Evolutionary conservation across 2,329 filamentous ascomycete species (phyloP).

Genomic region (Tolypocladium ophioglossoides): DNA sequence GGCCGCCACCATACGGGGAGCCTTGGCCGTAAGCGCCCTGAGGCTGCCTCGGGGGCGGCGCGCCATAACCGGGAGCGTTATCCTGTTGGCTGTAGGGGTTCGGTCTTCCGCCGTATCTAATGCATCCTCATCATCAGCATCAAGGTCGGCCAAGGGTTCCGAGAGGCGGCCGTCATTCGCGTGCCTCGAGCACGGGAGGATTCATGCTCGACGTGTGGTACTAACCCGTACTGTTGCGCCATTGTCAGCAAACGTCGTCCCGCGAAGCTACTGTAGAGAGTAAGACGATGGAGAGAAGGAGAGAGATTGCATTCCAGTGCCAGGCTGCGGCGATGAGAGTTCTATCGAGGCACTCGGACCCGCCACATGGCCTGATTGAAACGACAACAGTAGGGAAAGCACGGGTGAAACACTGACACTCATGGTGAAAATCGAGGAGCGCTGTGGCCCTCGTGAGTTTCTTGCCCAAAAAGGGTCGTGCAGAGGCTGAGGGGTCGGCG

Average conservation of each 20-base stretch:
- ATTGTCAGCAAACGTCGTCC: constrained; percentile 16
- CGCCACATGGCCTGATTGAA: constrained; percentile 6
- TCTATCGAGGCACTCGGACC: neutral
- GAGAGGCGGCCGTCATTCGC: neutral
- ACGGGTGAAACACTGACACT: constrained; percentile 16
- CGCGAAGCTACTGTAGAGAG: neutral
- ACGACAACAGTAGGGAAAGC: constrained; percentile 10
- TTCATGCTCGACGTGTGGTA: constrained; percentile 9
- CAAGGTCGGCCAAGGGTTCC: constrained; percentile 16
- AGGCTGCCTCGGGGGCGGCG: constrained; percentile 5
- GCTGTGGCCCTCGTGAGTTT: constrained; percentile 2
- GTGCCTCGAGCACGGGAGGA: neutral
- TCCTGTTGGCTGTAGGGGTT: constrained; percentile 52
- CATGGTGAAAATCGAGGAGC: constrained; percentile 11
- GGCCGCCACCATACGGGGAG: constrained; percentile 12
- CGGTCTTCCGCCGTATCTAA: constrained; percentile 41
- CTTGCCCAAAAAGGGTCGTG: neutral
- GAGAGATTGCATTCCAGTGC: neutral
- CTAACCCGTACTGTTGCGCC: constrained; percentile 43
- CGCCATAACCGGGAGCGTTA: constrained; percentile 22
- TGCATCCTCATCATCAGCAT: neutral
- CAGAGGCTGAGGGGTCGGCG: neutral
- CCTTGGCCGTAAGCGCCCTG: constrained; percentile 10
- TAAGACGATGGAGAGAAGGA: neutral
- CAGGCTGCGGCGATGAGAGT: neutral